phyloP scores from a whole-genome alignment of 2,329 filamentous ascomycete species.

The Coniochaeta sp. region DNA sequence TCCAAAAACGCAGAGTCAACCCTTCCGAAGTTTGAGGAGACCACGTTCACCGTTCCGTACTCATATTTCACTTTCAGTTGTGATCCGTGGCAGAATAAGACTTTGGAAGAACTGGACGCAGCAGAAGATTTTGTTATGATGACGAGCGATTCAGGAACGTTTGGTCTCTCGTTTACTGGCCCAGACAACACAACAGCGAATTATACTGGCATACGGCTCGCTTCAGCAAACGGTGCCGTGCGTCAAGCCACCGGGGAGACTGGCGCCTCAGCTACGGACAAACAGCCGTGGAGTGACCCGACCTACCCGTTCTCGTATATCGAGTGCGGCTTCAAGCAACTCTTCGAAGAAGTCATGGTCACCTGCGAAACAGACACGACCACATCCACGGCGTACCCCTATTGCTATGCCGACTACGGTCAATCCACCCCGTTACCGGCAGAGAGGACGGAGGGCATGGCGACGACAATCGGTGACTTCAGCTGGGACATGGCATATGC shows the following conservation, averaged over 20 bases:
- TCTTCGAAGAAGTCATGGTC: conserved; percentile 5
- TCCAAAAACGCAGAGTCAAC: not conserved
- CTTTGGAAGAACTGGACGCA: not conserved
- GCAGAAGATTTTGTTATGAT: not conserved
- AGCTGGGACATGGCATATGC: not conserved
- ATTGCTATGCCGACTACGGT: not conserved
- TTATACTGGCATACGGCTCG: not conserved
- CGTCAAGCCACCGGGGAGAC: too few species aligned
- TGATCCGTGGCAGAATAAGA: conserved; percentile 5
- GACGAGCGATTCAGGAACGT: not conserved
- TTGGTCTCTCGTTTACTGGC: not conserved
- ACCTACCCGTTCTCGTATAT: conserved; percentile 9
- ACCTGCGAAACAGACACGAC: conserved; percentile 2
- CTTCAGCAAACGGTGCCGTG: conserved; percentile 5
- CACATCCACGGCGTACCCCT: not conserved
- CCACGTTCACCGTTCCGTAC: conserved; percentile 6
- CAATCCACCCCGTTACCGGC: not conserved
- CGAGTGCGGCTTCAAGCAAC: conserved; percentile 7
- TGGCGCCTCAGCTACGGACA: not conserved
- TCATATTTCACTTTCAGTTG: conserved; percentile 10
- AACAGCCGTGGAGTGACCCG: not conserved
- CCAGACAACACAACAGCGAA: not conserved
- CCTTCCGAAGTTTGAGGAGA: not conserved
- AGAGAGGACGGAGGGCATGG: not conserved
- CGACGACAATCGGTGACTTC: conserved; percentile 5